Evolutionary conservation across 768 basidiomycete species (phyloP).

Genomic region (Lactarius hatsudake): DNA sequence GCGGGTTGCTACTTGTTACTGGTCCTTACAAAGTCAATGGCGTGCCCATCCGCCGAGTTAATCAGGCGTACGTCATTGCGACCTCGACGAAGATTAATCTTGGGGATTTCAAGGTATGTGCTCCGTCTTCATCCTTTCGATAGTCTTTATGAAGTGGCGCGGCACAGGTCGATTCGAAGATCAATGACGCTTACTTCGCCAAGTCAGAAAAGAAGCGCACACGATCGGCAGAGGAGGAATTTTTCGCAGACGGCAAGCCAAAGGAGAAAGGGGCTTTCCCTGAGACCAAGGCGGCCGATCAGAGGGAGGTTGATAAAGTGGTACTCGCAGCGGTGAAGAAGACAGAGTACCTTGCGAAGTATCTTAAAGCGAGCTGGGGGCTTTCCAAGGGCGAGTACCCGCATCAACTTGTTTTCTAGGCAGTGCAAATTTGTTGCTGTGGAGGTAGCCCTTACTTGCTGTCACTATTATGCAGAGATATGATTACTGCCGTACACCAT

Average conservation of each 20-base stretch:
- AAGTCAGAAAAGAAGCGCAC: conserved; percentile 70
- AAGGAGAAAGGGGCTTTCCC: conserved; percentile 86
- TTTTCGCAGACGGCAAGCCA: conserved; percentile 92
- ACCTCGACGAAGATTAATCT: conserved; percentile 94
- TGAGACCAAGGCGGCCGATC: conserved; percentile 83
- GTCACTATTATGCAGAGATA: conserved; percentile 24
- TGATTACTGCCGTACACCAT: conserved; percentile 27
- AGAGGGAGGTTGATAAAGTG: conserved; percentile 82
- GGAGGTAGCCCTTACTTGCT: conserved; percentile 24
- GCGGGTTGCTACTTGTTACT: conserved; percentile 91
- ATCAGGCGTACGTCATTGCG: conserved; percentile 98
- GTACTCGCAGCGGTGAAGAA: conserved; percentile 85
- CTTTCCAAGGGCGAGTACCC: conserved; percentile 97
- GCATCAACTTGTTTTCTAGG: conserved; percentile 87
- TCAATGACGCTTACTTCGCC: conserved; percentile 93
- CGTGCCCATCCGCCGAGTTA: conserved; percentile 95
- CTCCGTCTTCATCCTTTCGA: conserved; percentile 9
- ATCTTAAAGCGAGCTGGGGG: conserved; percentile 89
- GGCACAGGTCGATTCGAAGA: conserved; percentile 74
- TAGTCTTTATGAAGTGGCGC: conserved; percentile 4
- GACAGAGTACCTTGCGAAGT: conserved; percentile 87
- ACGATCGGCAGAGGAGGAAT: conserved; percentile 90
- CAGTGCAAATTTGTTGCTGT: conserved; percentile 22
- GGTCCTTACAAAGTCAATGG: conserved; percentile 99
- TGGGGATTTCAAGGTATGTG: conserved; percentile 64